phyloP scores from a whole-genome alignment of 352 stramenopile genomes.

The Phytophthora boehmeriae region DNA sequence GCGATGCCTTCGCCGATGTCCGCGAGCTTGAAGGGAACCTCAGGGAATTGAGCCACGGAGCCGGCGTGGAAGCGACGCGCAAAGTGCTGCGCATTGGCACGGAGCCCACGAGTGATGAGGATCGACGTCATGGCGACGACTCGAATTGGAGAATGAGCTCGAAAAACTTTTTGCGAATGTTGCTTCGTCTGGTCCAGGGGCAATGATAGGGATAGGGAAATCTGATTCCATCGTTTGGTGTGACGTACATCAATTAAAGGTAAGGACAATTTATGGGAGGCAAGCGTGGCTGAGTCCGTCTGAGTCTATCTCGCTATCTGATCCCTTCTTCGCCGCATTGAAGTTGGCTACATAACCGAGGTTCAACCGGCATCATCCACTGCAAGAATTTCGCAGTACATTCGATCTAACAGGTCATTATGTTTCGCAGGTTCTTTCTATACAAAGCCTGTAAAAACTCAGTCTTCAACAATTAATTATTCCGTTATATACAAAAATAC shows the following conservation, averaged over 20 bases:
- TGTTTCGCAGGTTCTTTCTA: too few relatives aligned
- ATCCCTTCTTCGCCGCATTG: slow-evolving; percentile 1
- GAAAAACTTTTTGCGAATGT: slow-evolving; percentile 5
- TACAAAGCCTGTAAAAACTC: too few relatives aligned
- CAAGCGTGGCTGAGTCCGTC: neutral
- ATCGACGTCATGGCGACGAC: slow-evolving; percentile 14
- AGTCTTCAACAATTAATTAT: neutral
- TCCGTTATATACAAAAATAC: neutral
- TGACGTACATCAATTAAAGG: too few relatives aligned
- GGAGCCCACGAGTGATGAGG: slow-evolving; percentile 12
- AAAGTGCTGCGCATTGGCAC: slow-evolving; percentile 3
- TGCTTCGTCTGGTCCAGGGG: slow-evolving; percentile 8
- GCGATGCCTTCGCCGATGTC: slow-evolving; percentile 99
- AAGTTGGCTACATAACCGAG: slow-evolving; percentile 12
- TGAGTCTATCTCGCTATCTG: slow-evolving; percentile 10
- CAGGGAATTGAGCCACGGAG: slow-evolving; percentile 51
- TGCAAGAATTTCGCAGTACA: neutral
- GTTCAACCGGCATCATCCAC: neutral
- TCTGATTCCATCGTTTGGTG: slow-evolving; percentile 17
- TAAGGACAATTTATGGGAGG: too few relatives aligned
- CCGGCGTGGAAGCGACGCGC: slow-evolving; percentile 55
- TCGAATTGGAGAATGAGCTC: slow-evolving; percentile 25
- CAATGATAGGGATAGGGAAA: slow-evolving; percentile 13
- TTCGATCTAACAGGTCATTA: too few relatives aligned
- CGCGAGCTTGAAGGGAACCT: slow-evolving; percentile 91